Percentiles rank a stretch among this genome's conserved stretches.
Evolutionary conservation across 139 green algal genomes (phyloP).

Genomic region (Chlorella sorokiniana): DNA sequence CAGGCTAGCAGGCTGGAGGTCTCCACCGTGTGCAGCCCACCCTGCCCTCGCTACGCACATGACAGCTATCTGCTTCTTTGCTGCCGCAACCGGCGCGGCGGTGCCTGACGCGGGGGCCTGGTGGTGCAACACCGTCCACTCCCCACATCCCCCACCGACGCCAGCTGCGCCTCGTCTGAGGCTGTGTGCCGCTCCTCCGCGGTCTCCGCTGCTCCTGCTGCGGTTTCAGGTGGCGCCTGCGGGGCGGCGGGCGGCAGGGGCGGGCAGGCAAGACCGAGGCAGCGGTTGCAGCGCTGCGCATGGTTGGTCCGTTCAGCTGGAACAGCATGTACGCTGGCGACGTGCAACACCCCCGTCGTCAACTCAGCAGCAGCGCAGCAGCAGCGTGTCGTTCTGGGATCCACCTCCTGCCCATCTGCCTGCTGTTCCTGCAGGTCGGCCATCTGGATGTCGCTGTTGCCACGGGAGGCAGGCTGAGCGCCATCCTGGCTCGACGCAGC

Average conservation of each 20-base stretch:
- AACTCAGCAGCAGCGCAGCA: neutral
- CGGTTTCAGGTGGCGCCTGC: neutral
- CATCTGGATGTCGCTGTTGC: slow-evolving; percentile 14
- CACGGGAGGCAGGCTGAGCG: neutral
- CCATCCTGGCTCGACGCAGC: neutral
- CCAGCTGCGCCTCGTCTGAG: slow-evolving; percentile 10
- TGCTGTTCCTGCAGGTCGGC: slow-evolving; percentile 2
- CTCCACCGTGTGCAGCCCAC: no score
- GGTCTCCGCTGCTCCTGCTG: slow-evolving; percentile 5
- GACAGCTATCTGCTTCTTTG: slow-evolving; percentile 26
- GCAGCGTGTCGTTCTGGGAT: neutral
- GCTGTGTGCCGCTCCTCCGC: slow-evolving; percentile 3
- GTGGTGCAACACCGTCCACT: slow-evolving; percentile 22
- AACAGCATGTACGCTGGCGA: neutral
- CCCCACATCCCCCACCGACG: slow-evolving; percentile 23
- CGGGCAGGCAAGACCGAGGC: neutral
- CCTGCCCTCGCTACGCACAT: no score
- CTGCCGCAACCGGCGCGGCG: neutral
- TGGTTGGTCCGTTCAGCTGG: neutral
- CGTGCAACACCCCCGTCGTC: neutral
- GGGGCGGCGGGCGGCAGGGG: neutral
- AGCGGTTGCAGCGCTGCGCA: neutral
- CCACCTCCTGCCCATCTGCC: neutral
- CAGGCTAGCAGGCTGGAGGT: no score
- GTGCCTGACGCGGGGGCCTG: neutral